Conservation (phyloP, 225 moss, liverwort and hornwort genomes). For the Pseudoscleropodium purum region DNA sequence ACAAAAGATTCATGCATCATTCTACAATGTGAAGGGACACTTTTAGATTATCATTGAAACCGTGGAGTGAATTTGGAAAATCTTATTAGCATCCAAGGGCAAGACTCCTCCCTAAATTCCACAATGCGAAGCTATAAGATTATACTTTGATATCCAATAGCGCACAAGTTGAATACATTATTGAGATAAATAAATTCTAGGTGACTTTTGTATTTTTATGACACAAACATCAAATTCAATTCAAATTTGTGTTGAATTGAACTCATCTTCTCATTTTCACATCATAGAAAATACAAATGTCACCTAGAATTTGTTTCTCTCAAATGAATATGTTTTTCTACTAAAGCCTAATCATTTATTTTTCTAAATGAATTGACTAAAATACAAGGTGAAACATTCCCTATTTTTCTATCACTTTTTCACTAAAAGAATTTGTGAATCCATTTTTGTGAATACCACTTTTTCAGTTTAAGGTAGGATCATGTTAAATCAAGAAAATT, state of each 20-base stretch:
- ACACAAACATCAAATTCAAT: too few relatives aligned
- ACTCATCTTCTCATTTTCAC: accelerated
- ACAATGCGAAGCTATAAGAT: background rate
- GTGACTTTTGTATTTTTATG: too few relatives aligned
- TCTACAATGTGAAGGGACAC: background rate
- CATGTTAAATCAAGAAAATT: accelerated
- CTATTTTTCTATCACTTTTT: background rate
- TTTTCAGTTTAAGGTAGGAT: background rate
- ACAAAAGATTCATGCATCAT: background rate
- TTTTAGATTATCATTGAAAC: background rate
- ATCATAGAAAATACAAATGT: too few relatives aligned
- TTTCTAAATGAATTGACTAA: background rate
- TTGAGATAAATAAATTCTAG: too few relatives aligned
- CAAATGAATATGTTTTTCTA: too few relatives aligned
- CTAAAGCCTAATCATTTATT: accelerated
- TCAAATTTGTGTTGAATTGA: too few relatives aligned
- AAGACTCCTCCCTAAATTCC: accelerated
- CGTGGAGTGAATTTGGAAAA: background rate
- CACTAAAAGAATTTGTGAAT: background rate
- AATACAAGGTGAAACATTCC: background rate
- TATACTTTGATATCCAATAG: background rate
- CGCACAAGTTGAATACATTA: accelerated
- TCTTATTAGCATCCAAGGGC: background rate
- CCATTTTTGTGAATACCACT: too few relatives aligned
- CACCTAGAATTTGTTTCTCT: too few relatives aligned